These are phyloP conservation scores for Eucalyptus polybractea DNA, from an alignment of 345 rosid genomes.

Conservation along the genomic window DNA sequence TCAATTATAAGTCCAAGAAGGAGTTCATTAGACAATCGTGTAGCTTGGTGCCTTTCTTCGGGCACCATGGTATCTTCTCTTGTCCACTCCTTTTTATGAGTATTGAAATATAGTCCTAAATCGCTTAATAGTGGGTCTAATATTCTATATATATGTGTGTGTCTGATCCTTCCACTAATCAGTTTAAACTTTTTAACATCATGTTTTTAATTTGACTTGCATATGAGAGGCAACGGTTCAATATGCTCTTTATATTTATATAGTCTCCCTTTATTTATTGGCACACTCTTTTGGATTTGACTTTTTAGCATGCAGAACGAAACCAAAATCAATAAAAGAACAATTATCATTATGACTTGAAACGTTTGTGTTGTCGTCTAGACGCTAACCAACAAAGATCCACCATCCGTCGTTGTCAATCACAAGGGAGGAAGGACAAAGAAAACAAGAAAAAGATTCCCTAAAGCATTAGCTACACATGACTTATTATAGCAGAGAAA, in stretches of 20 bases:
- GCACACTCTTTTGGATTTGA: neutral
- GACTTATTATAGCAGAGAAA: neutral
- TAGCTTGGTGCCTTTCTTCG: neutral
- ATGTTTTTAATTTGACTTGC: neutral
- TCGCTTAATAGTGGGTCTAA: fast-evolving
- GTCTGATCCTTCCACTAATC: fast-evolving
- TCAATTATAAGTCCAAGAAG: neutral
- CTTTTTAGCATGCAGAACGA: neutral
- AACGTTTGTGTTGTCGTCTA: neutral
- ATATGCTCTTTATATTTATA: neutral
- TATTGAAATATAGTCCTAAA: neutral
- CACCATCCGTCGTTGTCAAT: neutral
- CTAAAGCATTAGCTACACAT: neutral
- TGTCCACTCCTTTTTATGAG: neutral
- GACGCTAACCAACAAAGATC: neutral
- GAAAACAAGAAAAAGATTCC: neutral
- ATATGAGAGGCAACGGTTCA: neutral
- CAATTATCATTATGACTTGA: neutral
- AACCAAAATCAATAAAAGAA: neutral
- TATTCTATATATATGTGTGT: too few relatives aligned
- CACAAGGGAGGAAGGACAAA: neutral
- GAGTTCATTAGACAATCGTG: neutral
- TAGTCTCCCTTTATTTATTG: neutral
- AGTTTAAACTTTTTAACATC: neutral
- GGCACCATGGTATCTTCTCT: neutral